These are phyloP conservation scores for Juncus inflexus DNA, from an alignment of 176 grass and related monocot genomes.

Conservation along the genomic window DNA sequence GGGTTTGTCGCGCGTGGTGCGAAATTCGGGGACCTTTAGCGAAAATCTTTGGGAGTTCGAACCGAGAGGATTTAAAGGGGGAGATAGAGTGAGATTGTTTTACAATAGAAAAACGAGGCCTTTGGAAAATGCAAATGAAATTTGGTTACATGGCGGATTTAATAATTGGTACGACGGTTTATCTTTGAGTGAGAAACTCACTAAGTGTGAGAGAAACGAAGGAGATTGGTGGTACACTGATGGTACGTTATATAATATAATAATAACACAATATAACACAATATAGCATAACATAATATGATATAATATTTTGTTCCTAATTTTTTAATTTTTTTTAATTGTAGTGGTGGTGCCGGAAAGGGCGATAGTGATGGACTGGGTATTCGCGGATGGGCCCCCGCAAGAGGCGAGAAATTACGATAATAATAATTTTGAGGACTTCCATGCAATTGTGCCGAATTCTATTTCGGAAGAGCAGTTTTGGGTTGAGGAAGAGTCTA, in stretches of 20 bases:
- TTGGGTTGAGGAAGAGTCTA: conserved; percentile 81
- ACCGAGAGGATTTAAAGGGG: conserved; percentile 56
- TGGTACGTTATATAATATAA: conserved; percentile 37
- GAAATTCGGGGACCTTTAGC: conserved; percentile 34
- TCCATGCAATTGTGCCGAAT: conserved; percentile 72
- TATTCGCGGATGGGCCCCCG: conserved; percentile 79
- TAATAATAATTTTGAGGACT: conserved; percentile 67
- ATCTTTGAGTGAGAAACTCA: conserved; percentile 52
- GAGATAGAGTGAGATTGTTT: conserved; percentile 69
- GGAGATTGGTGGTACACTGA: conserved; percentile 89
- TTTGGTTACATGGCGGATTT: conserved; percentile 91
- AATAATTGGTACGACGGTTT: conserved; percentile 81
- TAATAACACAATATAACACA: not conserved
- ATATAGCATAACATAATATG: not conserved
- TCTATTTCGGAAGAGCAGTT: conserved; percentile 46
- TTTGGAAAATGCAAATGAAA: conserved; percentile 56
- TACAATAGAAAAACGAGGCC: conserved; percentile 71
- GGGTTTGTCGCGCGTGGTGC: conserved; percentile 37
- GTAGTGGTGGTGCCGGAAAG: conserved; percentile 61
- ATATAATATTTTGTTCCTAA: not conserved
- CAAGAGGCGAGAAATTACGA: conserved; percentile 69
- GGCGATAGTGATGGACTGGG: conserved; percentile 68
- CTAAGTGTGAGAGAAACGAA: conserved; percentile 48
- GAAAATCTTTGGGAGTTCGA: conserved; percentile 73
- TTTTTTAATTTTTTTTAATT: conserved; percentile 7